Base-by-base conservation (phyloP, 768 basidiomycete genomes). In the Serendipita sp. region DNA sequence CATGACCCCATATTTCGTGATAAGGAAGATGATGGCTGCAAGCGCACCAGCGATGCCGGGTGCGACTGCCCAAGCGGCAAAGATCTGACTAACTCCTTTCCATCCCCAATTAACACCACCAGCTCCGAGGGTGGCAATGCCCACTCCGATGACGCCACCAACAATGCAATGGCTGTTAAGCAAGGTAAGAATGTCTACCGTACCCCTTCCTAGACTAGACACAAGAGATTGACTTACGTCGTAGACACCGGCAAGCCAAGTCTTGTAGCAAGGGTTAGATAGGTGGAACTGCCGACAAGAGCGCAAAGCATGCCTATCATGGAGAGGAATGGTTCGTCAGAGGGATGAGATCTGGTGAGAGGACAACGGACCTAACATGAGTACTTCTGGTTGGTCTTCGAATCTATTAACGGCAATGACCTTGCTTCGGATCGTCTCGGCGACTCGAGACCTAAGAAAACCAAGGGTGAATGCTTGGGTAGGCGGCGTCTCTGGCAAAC, bases 361-460 rank as follows among this genome's bases (percentile, higher is more conserved):
- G 34, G 14, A 38, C 7, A 38, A n/a, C 13, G 53, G 7, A 33
- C 22, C 31, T n/a, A 76, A 70, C 61, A 76, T 67, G 63, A 75
- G 74, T 0, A 76, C 69, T 31, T 71, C 72, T 1, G 75, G 69
- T 64, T 76, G 69, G 62, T 69, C 68, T 43, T 71, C 60, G 71
- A 77, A 76, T 7, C 68, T 66, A 42, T 62, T 4, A 2, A 61
- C 4, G 16, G 51, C 62, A 64, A 76, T 74, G 70, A 76, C 75
- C 60, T 74, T 74, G 66, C 74, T 77, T 68, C 75, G 75, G 70
- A 77, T 75, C 41, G 76, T 77, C 24, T 65, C 65, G 14, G 73
- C 70, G 20, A 70, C 67, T 34, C 73, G 70, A 13, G 74, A 72
- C 3, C 76, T 48, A n/a, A 5, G 42, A 42, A 42, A 11, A 28